Percentiles rank a stretch among this genome's conserved stretches.
These are phyloP conservation scores for Ilyonectria mors-panacis DNA, from an alignment of 2,329 filamentous ascomycete species.

Conservation along the genomic window DNA sequence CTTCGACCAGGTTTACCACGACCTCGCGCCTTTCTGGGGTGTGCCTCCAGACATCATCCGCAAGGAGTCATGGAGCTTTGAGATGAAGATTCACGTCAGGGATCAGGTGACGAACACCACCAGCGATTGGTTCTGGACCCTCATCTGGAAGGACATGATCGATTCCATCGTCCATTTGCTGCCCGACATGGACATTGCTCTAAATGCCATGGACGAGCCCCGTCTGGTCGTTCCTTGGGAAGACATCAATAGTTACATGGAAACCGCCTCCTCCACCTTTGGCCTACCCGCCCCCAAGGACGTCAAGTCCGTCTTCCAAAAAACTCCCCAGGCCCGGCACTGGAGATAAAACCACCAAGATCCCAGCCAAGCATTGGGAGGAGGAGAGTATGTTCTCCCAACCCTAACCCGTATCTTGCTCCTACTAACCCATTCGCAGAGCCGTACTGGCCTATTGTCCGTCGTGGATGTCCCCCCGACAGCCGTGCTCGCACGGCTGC, in stretches of 20 bases:
- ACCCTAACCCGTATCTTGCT: neutral
- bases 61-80: conserved; percentile 67
- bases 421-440: conserved; percentile 51
- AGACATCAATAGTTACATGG: conserved; percentile 69
- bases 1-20: conserved; percentile 75
- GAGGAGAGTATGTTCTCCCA: conserved; percentile 58
- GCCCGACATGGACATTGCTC: conserved; percentile 77
- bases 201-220: conserved; percentile 79
- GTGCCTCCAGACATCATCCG: conserved; percentile 64
- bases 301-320: conserved; percentile 61
- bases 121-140: conserved; percentile 72
- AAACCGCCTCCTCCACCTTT: conserved; percentile 64
- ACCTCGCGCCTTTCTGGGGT: conserved; percentile 72
- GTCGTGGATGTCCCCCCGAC: conserved; percentile 73
- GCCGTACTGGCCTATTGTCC: conserved; percentile 71
- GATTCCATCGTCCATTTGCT: conserved; percentile 68
- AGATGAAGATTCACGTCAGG: conserved; percentile 74
- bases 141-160: conserved; percentile 70
- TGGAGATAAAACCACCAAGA: conserved; percentile 52
- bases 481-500: conserved; percentile 70
- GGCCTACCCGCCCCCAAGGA: conserved; percentile 60
- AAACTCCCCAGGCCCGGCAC: conserved; percentile 57
- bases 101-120: conserved; percentile 65
- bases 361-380: conserved; percentile 65
- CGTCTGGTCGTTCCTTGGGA: conserved; percentile 76